Evolutionary conservation across 108 stramenopile species (phyloP), one percentile per base, ranked within the genome.

Genomic region (Cyclotella atomus): DNA sequence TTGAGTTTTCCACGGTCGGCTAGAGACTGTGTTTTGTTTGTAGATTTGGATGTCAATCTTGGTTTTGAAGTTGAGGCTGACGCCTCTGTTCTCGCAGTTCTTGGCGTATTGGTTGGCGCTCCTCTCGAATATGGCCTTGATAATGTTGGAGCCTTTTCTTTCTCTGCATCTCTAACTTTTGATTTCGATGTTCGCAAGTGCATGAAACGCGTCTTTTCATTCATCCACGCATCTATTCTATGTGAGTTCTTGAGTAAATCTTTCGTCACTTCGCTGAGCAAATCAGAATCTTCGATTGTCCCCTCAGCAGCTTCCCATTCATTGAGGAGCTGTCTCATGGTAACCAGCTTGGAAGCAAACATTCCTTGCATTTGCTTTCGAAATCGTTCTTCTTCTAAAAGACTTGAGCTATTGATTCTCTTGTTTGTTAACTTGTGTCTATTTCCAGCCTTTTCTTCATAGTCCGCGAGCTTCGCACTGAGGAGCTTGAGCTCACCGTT

Each of bases 361-460:
- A 87, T 95, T 5, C 67, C 43, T 75, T 93, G 84, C 89, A 92
- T 95, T 59, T 95, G 90, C 53, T 90, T 92, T 25, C 94, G 77
- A 65, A 84, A 93, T 14, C 85, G 76, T 68, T 91, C 94, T 66
- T 95, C 91, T 55, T 89, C 89, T 29, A 90, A 68, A 9, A 93
- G 70, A 12, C 68, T 49, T 7, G 84, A 69, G 47, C 90, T 87
- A 46, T 86, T 88, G 5, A 76, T 67, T 65, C 91, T 89, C 63
- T 91, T 91, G 19, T 83, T 88, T 21, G 91, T 47, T 2, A 91
- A 83, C 9, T 91, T 69, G 33, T 88, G 77, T 68, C 89, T 95
- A 77, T 76, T 75, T 29, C 88, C 85, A 21, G 91, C 81, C 32
- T 83, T 83, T 35, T 89, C 83, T 65, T 93, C 94, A 59, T 92